Percentiles rank a stretch among this genome's conserved stretches.
Evolutionary conservation across 352 stramenopile genomes (phyloP).

Genomic region (Pilasporangium apinafurcum): DNA sequence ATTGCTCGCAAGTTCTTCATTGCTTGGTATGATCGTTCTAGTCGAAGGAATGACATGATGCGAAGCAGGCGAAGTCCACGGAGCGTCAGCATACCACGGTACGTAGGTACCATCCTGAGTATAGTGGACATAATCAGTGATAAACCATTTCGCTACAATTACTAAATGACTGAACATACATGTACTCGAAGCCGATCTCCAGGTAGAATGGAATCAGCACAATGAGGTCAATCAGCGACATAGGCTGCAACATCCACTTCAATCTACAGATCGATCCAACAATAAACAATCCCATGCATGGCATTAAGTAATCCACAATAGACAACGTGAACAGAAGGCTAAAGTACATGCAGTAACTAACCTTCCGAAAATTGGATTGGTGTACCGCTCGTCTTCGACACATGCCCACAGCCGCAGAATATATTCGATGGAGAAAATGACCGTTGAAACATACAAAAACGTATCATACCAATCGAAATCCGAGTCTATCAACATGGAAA

Average conservation of each 20-base stretch:
- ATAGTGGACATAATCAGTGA: constrained; percentile 1
- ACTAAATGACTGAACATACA: constrained; percentile 21
- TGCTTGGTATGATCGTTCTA: constrained; percentile 73
- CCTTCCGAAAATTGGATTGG: constrained; percentile 44
- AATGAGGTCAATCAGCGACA: constrained; percentile 76
- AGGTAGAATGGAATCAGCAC: constrained; percentile 77
- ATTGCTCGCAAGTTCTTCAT: constrained; percentile 75
- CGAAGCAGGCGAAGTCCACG: constrained; percentile 63
- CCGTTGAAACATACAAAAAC: constrained; percentile 73
- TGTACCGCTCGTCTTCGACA: constrained; percentile 65
- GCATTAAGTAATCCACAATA: background rate
- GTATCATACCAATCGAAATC: constrained; percentile 59
- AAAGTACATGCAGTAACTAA: constrained; percentile 8
- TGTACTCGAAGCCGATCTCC: constrained; percentile 60
- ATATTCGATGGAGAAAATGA: constrained; percentile 75
- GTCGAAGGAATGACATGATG: constrained; percentile 75
- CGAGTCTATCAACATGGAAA: constrained; percentile 15
- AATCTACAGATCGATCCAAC: constrained; percentile 20
- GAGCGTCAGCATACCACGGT: constrained; percentile 55
- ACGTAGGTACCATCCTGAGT: constrained; percentile 28
- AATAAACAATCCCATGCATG: background rate
- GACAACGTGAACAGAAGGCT: background rate
- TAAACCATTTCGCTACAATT: background rate
- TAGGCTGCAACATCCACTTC: constrained; percentile 72
- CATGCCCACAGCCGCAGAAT: constrained; percentile 73